phyloP scores from a whole-genome alignment of 2,329 filamentous ascomycete genomes.

The Monascus ruber region DNA sequence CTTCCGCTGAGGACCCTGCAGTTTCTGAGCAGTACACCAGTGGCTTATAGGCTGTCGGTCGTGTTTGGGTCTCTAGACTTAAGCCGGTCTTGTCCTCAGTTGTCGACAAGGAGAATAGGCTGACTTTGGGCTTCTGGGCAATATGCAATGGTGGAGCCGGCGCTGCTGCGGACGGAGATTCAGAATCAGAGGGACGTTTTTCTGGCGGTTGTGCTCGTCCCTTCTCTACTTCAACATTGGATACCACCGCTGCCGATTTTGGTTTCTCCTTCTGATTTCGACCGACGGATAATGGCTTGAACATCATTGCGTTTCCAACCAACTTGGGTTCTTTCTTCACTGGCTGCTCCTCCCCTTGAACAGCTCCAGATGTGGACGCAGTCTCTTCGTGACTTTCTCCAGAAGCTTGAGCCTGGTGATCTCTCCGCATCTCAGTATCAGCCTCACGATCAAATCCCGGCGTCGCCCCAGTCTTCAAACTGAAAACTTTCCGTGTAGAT shows the following conservation, averaged over 20 bases:
- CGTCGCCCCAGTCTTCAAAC: constrained; percentile 69
- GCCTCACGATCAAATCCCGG: constrained; percentile 65
- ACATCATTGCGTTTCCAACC: constrained; percentile 72
- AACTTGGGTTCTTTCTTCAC: constrained; percentile 33
- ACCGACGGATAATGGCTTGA: constrained; percentile 76
- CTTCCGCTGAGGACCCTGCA: constrained; percentile 5
- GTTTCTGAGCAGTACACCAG: constrained; percentile 26
- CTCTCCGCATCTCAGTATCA: constrained; percentile 24
- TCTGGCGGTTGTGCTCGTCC: not conserved
- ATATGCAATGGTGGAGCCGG: constrained; percentile 9
- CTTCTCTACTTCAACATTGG: constrained; percentile 6
- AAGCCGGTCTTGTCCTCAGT: constrained; percentile 2
- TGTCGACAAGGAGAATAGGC: constrained; percentile 28
- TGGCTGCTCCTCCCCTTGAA: constrained; percentile 5
- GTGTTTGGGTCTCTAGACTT: constrained; percentile 8
- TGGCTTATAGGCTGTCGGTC: constrained; percentile 24
- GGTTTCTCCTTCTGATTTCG: constrained; percentile 63
- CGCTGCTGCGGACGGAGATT: constrained; percentile 2
- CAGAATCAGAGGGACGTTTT: too few relatives aligned
- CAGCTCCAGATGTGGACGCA: constrained; percentile 16
- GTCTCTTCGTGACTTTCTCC: constrained; percentile 24
- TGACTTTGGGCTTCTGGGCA: constrained; percentile 32
- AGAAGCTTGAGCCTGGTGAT: constrained; percentile 14
- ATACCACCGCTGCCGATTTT: constrained; percentile 20
- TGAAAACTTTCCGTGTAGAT: constrained; percentile 48